Conservation (phyloP, 306 rosid genomes). For the Betula pendula region DNA sequence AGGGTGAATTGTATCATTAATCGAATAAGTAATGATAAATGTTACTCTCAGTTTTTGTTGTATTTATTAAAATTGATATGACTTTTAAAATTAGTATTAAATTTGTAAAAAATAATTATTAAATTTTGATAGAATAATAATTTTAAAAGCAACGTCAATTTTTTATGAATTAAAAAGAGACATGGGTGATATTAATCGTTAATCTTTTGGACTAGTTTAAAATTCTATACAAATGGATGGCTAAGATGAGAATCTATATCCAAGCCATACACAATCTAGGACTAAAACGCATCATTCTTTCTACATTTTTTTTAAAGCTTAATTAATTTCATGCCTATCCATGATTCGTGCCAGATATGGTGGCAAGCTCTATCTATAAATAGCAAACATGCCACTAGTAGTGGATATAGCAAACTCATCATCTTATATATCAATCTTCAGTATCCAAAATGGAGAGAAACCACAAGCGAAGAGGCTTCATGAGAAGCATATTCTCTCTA, state of each 20-base stretch:
- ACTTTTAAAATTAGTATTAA: too few species aligned
- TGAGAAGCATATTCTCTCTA: conserved; percentile 14
- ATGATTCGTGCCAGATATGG: not conserved
- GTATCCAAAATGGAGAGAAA: conserved; percentile 24
- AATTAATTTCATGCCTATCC: not conserved
- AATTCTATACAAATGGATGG: not conserved
- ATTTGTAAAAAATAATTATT: too few species aligned
- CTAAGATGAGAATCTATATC: not conserved
- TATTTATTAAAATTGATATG: too few species aligned
- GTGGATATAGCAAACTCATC: not conserved
- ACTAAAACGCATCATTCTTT: not conserved
- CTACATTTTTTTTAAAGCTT: not conserved
- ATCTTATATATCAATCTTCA: not conserved
- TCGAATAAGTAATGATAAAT: too few species aligned
- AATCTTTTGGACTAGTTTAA: too few species aligned
- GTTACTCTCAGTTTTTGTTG: too few species aligned
- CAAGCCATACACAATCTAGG: not conserved
- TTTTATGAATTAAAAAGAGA: too few species aligned
- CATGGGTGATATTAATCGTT: too few species aligned
- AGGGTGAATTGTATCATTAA: too few species aligned
- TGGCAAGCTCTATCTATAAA: not conserved
- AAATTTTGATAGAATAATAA: too few species aligned
- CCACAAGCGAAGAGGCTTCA: conserved; percentile 29
- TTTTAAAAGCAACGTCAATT: too few species aligned
- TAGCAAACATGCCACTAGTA: not conserved